These are phyloP conservation scores for Candida arabinofermentans DNA, from an alignment of 805 yeast genomes.

Conservation along the genomic window DNA sequence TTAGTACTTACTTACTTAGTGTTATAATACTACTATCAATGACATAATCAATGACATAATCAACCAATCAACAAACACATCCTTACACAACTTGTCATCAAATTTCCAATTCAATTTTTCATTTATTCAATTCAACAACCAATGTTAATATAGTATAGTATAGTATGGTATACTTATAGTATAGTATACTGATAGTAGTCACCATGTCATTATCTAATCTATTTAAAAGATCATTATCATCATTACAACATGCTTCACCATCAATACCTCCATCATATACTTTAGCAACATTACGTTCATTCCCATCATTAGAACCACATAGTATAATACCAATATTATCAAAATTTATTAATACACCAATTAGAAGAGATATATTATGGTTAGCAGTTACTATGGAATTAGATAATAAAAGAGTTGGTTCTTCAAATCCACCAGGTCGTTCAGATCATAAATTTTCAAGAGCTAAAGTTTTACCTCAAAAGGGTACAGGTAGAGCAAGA, in stretches of 20 bases:
- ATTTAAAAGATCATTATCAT: not conserved
- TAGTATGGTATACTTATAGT: no score
- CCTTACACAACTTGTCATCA: no score
- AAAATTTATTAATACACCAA: constrained; percentile 62
- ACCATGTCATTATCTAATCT: no score
- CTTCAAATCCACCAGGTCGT: constrained; percentile 83
- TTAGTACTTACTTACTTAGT: no score
- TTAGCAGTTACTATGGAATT: constrained; percentile 90
- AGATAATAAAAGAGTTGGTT: constrained; percentile 83
- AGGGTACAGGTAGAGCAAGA: constrained; percentile 94
- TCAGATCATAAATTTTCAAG: constrained; percentile 82
- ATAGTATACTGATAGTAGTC: no score
- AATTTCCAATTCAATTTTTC: no score
- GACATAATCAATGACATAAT: no score
- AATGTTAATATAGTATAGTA: no score
- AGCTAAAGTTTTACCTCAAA: constrained; percentile 79
- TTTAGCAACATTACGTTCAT: constrained; percentile 70
- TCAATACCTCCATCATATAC: constrained; percentile 63
- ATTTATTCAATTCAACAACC: no score
- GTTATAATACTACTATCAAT: no score
- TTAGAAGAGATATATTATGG: constrained; percentile 92
- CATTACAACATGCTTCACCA: constrained; percentile 27
- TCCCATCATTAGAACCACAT: constrained; percentile 89
- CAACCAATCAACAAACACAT: no score
- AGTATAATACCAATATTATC: constrained; percentile 73